phyloP scores from a whole-genome alignment of 257 asterid species.

The Primulina tabacum region DNA sequence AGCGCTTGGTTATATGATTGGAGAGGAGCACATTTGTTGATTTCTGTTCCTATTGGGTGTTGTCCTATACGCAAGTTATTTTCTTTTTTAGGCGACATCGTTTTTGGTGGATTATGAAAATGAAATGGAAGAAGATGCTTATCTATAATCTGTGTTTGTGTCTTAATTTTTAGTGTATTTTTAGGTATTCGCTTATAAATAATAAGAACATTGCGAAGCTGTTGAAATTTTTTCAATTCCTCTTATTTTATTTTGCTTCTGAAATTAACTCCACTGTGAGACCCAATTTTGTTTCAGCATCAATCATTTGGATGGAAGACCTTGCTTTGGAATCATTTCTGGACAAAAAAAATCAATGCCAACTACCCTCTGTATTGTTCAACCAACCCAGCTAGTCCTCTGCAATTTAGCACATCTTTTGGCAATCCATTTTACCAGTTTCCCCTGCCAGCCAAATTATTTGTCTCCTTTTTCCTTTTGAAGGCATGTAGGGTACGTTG shows the following conservation, averaged over 20 bases:
- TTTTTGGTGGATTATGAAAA: not conserved
- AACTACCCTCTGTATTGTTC: not conserved
- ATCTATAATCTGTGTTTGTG: not conserved
- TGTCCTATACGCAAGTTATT: not conserved
- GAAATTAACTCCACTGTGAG: not conserved
- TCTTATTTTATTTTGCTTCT: no score
- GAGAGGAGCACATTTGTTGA: conserved; percentile 29
- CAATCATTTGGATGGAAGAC: not conserved
- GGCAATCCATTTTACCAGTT: conserved; percentile 1
- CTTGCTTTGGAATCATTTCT: not conserved
- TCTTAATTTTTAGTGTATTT: no score
- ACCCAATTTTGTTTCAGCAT: not conserved
- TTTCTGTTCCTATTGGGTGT: not conserved
- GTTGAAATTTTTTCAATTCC: no score
- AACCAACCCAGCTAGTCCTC: not conserved
- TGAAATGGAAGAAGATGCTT: not conserved
- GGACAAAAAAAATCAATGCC: not conserved
- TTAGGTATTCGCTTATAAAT: no score
- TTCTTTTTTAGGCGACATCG: not conserved
- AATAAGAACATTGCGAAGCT: no score
- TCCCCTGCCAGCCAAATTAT: conserved; percentile 4
- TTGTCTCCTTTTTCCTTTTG: not conserved
- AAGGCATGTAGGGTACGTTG: not conserved
- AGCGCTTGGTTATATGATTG: not conserved
- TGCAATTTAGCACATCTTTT: not conserved